These are phyloP conservation scores for Xylariaceae sp. DNA, from an alignment of 2,329 filamentous ascomycete species.

Conservation along the genomic window DNA sequence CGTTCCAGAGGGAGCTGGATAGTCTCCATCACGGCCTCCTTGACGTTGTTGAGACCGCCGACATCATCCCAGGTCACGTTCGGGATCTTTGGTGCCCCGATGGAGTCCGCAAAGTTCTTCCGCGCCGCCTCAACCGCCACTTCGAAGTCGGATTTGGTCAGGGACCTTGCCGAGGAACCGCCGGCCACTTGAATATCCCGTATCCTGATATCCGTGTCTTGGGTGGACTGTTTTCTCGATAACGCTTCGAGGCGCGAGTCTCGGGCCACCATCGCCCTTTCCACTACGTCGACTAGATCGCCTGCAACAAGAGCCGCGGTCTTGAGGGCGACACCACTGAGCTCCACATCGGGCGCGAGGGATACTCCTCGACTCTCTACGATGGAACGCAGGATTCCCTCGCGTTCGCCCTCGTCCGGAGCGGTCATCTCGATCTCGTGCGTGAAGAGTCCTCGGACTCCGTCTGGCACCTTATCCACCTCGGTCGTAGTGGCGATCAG, in stretches of 20 bases:
- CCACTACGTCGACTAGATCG: constrained; percentile 89
- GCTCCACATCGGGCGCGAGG: constrained; percentile 77
- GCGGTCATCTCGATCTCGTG: constrained; percentile 93
- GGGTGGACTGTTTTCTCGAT: constrained; percentile 42
- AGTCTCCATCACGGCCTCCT: constrained; percentile 94
- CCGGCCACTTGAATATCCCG: constrained; percentile 86
- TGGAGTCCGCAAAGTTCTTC: constrained; percentile 97
- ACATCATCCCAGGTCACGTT: constrained; percentile 97
- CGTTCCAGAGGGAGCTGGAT: constrained; percentile 89
- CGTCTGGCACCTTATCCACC: constrained; percentile 88
- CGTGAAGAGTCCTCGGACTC: constrained; percentile 83
- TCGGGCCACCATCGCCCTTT: constrained; percentile 76
- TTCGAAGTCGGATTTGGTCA: constrained; percentile 82
- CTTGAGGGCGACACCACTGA: constrained; percentile 82
- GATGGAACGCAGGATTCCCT: constrained; percentile 76
- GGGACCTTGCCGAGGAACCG: constrained; percentile 68
- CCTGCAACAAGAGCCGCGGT: constrained; percentile 93
- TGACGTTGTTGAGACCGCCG: constrained; percentile 86
- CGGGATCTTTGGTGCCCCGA: constrained; percentile 95
- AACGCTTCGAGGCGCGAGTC: constrained; percentile 69
- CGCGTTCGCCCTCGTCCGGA: constrained; percentile 86
- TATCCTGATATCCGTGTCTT: constrained; percentile 50
- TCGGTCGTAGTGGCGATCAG: constrained; percentile 92
- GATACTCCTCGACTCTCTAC: constrained; percentile 69
- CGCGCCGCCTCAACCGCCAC: constrained; percentile 89